Conservation (phyloP, 495 filamentous ascomycete species). For the Parathielavia hyrcaniae region DNA sequence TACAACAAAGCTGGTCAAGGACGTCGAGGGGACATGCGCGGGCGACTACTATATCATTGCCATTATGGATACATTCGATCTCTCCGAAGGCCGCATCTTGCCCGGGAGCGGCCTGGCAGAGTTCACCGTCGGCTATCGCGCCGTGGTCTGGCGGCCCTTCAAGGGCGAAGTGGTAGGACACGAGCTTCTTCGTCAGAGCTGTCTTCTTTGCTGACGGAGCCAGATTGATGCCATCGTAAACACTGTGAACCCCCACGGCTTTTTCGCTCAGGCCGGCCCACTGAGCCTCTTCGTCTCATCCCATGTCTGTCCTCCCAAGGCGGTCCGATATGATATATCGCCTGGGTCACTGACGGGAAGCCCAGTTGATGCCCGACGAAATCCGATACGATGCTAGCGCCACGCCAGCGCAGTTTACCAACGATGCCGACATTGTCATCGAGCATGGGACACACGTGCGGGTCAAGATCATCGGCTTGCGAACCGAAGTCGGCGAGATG, state of each 20-base stretch:
- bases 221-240: conserved; percentile 89
- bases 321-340: neutral
- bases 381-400: conserved; percentile 91
- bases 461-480: conserved; percentile 84
- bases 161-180: conserved; percentile 83
- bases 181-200: neutral
- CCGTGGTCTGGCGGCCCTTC: conserved; percentile 96
- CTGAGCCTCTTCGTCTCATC: conserved; percentile 82
- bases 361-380: conserved; percentile 81
- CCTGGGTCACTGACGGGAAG: conserved; percentile 12
- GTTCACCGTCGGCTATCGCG: conserved; percentile 89
- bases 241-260: conserved; percentile 83
- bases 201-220: neutral
- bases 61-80: conserved; percentile 88
- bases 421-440: conserved; percentile 87
- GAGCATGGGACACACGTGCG: conserved; percentile 89
- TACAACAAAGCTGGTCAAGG: conserved; percentile 73
- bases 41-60: conserved; percentile 94
- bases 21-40: conserved; percentile 89
- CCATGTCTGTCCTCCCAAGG: conserved; percentile 53
- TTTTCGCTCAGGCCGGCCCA: conserved; percentile 87
- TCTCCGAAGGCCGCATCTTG: conserved; percentile 85
- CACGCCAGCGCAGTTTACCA: conserved; percentile 74
- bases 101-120: conserved; percentile 84
- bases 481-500: conserved; percentile 87